A percentile compares a stretch with the other conserved stretches of the same genome.
These are phyloP conservation scores for Saccharomycopsis selenospora DNA, from an alignment of 805 yeast genomes.

Conservation along the genomic window DNA sequence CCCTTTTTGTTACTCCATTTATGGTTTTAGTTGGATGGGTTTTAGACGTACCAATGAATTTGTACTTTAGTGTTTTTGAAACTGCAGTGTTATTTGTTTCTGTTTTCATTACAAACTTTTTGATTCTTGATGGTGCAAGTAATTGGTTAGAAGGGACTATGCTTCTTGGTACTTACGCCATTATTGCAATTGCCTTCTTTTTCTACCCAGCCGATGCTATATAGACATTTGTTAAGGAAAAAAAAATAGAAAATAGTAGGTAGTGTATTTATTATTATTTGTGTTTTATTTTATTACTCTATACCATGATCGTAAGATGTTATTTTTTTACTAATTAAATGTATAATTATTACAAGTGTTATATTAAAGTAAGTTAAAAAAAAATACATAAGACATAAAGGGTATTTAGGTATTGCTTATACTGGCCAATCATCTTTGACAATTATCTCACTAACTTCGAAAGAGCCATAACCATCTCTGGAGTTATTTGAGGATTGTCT, in stretches of 20 bases:
- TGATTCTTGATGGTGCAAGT: constrained; percentile 88
- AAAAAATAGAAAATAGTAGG: too few relatives aligned
- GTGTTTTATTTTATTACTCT: too few relatives aligned
- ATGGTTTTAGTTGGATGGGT: constrained; percentile 93
- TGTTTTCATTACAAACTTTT: constrained; percentile 78
- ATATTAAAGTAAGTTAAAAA: too few relatives aligned
- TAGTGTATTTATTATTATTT: too few relatives aligned
- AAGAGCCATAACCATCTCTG: constrained; percentile 14
- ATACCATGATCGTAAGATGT: too few relatives aligned
- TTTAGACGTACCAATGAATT: constrained; percentile 84
- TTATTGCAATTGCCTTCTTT: constrained; percentile 85
- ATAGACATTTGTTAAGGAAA: constrained; percentile 23
- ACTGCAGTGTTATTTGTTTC: constrained; percentile 87
- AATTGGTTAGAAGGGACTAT: constrained; percentile 97
- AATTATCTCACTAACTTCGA: constrained; percentile 19
- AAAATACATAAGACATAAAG: too few relatives aligned
- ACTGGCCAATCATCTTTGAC: constrained; percentile 7
- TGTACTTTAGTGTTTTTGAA: constrained; percentile 88
- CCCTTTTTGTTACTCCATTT: constrained; percentile 91
- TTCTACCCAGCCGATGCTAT: constrained; percentile 57
- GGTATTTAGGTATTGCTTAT: too few relatives aligned
- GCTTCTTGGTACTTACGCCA: constrained; percentile 78
- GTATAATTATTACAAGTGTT: too few relatives aligned
- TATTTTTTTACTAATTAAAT: too few relatives aligned
- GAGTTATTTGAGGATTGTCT: constrained; percentile 8